Evolutionary conservation across 331 rosid species (phyloP).

Genomic region (Pyrus hybrid): DNA sequence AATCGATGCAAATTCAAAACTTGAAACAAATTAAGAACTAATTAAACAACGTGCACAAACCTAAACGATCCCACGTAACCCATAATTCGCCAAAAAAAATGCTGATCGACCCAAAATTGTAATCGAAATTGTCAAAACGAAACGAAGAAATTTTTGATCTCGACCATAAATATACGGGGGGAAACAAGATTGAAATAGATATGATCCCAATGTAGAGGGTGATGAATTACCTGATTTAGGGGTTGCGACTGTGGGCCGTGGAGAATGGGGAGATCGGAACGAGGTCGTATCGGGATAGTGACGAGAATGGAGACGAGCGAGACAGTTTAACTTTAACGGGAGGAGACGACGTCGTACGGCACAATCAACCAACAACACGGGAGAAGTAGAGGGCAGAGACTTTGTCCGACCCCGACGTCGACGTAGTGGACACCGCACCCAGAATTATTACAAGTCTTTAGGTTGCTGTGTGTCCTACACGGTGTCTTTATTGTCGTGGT

Average conservation of each 20-base stretch:
- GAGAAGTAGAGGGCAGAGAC: background rate
- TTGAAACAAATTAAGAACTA: background rate
- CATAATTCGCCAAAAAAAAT: background rate
- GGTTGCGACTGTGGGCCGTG: background rate
- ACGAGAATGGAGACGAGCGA: background rate
- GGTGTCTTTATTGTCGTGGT: background rate
- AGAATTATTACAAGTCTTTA: background rate
- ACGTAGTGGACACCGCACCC: no score
- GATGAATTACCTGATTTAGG: constrained; percentile 12
- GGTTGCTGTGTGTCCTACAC: background rate
- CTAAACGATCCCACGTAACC: background rate
- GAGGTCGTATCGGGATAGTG: background rate
- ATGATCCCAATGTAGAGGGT: background rate
- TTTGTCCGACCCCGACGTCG: background rate
- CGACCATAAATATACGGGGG: background rate
- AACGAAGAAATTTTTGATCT: background rate
- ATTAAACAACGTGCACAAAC: background rate
- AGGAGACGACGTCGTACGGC: constrained; percentile 1
- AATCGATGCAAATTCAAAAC: background rate
- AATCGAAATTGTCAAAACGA: background rate
- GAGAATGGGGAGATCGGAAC: constrained; percentile 7
- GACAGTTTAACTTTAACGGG: background rate
- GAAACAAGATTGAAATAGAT: background rate
- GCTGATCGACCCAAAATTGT: background rate
- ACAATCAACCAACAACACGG: background rate